A percentile compares a stretch with the other conserved stretches of the same genome.
These are phyloP conservation scores for Asclepias syriaca DNA, from an alignment of 257 asterid genomes.

Conservation along the genomic window DNA sequence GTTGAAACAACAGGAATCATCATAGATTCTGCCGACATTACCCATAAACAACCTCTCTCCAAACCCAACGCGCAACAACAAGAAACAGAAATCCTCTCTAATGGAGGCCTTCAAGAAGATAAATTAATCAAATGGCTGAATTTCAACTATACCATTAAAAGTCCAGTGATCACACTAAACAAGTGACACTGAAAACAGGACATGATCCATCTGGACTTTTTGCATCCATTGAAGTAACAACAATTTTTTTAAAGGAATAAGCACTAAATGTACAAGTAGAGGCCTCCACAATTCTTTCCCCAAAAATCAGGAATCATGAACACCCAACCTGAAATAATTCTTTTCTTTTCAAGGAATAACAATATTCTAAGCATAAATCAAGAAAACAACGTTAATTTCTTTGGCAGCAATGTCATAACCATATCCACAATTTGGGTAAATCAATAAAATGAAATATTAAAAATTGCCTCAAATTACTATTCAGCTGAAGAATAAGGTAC, in stretches of 20 bases:
- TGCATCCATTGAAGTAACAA: not conserved
- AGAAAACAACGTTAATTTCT: not conserved
- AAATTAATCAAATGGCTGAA: not conserved
- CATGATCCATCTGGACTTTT: not conserved
- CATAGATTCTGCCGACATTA: not conserved
- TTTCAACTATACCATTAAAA: not conserved
- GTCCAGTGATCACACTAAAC: not conserved
- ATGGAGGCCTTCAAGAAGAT: not conserved
- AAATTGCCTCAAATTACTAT: not conserved
- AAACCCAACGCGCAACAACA: not conserved
- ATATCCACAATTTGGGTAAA: not conserved
- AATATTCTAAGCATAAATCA: not conserved
- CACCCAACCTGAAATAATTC: not conserved
- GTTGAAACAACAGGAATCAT: not conserved
- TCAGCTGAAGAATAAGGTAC: not conserved
- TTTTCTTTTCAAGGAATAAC: not conserved
- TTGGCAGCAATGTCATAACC: not conserved
- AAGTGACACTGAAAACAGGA: not conserved
- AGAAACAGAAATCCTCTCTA: not conserved
- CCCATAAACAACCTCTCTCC: not conserved
- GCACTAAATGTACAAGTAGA: not conserved
- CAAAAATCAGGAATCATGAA: not conserved
- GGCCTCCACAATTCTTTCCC: not conserved
- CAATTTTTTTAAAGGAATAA: not conserved
- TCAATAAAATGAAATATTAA: not conserved